phyloP scores from a whole-genome alignment of 306 rosid genomes.

The Cicer cuneatum region DNA sequence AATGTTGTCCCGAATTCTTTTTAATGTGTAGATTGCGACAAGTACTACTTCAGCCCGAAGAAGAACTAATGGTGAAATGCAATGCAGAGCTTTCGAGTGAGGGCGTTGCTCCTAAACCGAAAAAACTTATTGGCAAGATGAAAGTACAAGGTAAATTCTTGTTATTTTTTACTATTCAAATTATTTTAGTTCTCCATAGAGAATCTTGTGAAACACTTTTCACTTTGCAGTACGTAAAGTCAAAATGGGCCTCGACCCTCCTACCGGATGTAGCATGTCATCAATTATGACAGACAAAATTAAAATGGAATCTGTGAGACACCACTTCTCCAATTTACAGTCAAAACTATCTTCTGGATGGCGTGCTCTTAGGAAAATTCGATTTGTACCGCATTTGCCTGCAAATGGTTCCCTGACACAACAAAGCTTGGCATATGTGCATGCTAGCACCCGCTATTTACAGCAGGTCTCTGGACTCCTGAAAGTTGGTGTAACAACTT shows the following conservation, averaged over 20 bases:
- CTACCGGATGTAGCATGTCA: slow-evolving; percentile 84
- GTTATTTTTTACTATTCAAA: slow-evolving; percentile 30
- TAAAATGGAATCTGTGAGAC: slow-evolving; percentile 65
- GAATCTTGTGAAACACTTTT: slow-evolving; percentile 36
- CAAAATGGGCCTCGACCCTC: slow-evolving; percentile 78
- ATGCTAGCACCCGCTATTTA: slow-evolving; percentile 87
- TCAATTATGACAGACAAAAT: slow-evolving; percentile 61
- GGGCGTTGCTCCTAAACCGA: slow-evolving; percentile 85
- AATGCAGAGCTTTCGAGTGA: slow-evolving; percentile 77
- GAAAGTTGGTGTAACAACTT: slow-evolving; percentile 83
- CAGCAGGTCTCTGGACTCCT: slow-evolving; percentile 92
- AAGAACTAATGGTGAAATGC: slow-evolving; percentile 78
- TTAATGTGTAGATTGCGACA: slow-evolving; percentile 71
- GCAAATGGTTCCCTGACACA: slow-evolving; percentile 79
- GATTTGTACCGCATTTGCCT: slow-evolving; percentile 71
- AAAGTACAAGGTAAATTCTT: slow-evolving; percentile 88
- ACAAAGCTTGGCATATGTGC: slow-evolving; percentile 91
- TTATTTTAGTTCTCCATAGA: slow-evolving; percentile 33
- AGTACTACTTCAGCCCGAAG: slow-evolving; percentile 88
- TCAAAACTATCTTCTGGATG: slow-evolving; percentile 80
- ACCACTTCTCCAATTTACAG: slow-evolving; percentile 67
- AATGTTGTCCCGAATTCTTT: slow-evolving; percentile 29
- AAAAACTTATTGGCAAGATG: slow-evolving; percentile 90
- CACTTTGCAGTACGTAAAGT: slow-evolving; percentile 84
- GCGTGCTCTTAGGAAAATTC: slow-evolving; percentile 69